Conservation (phyloP, 2,329 filamentous ascomycete genomes). For the Seiridium unicorne region DNA sequence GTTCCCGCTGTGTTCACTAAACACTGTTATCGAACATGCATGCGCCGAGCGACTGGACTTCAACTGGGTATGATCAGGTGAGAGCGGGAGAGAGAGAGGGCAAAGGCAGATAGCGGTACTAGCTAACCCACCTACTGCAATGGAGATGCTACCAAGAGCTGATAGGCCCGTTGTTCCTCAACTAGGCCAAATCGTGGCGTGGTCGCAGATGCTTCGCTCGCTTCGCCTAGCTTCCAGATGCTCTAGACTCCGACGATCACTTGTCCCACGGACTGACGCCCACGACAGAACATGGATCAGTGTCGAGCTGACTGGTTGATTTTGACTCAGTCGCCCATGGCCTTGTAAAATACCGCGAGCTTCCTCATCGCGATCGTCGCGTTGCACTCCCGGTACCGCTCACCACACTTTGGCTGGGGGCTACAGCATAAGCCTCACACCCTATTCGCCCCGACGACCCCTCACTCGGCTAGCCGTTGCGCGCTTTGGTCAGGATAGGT, state of each 20-base stretch:
- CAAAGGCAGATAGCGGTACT: too few relatives aligned
- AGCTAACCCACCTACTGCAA: background rate
- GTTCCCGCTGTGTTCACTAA: background rate
- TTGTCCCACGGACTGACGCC: constrained; percentile 1
- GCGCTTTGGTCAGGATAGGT: background rate
- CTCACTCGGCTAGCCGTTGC: constrained; percentile 3
- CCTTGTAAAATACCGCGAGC: background rate
- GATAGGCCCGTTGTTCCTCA: background rate
- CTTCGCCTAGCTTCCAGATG: constrained; percentile 5
- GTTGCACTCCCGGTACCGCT: background rate
- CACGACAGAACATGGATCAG: background rate
- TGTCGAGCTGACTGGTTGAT: constrained; percentile 1
- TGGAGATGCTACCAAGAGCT: background rate
- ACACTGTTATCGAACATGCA: background rate
- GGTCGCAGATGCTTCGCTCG: background rate
- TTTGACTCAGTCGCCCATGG: background rate
- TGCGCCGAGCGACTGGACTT: background rate
- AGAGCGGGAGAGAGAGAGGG: background rate
- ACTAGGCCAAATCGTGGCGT: background rate
- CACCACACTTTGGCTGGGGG: background rate
- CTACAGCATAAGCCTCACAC: background rate
- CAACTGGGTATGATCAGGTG: background rate
- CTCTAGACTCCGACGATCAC: constrained; percentile 3
- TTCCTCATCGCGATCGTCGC: constrained; percentile 7
- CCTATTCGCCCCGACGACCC: constrained; percentile 1